A percentile compares a stretch with the other conserved stretches of the same genome.
phyloP scores from a whole-genome alignment of 1,284 basidiomycete genomes.

The Microbotryomycetes sp. region DNA sequence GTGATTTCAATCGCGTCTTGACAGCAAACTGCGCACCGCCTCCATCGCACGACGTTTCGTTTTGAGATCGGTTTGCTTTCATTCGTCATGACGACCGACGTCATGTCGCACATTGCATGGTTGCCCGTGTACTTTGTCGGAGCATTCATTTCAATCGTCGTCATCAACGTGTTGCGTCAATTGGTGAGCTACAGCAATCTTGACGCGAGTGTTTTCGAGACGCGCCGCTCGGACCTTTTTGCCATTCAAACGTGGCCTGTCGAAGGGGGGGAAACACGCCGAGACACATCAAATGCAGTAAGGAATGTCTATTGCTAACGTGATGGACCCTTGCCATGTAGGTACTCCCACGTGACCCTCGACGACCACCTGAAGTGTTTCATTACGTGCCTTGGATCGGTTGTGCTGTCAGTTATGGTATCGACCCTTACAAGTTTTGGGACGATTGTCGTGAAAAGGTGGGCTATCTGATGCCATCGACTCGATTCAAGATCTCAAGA shows the following conservation, averaged over 20 bases:
- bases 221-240: neutral
- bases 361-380: conserved; percentile 66
- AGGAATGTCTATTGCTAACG: neutral
- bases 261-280: neutral
- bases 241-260: too few species aligned
- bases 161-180: conserved; percentile 58
- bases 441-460: conserved; percentile 76
- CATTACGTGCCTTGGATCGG: conserved; percentile 70
- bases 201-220: too few species aligned
- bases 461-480: neutral
- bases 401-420: conserved; percentile 63
- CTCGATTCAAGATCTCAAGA: neutral
- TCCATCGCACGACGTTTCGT: too few species aligned
- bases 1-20: neutral
- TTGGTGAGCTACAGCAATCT: too few species aligned
- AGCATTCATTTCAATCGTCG: conserved; percentile 39
- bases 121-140: conserved; percentile 6
- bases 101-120: neutral
- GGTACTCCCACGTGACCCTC: conserved; percentile 54
- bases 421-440: conserved; percentile 72
- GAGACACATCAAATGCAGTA: neutral
- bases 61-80: neutral
- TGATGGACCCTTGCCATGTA: conserved; percentile 33
- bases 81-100: neutral
- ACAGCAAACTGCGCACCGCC: neutral